Evolutionary conservation across 805 yeast species (phyloP).

Genomic region (Candida insectorum): DNA sequence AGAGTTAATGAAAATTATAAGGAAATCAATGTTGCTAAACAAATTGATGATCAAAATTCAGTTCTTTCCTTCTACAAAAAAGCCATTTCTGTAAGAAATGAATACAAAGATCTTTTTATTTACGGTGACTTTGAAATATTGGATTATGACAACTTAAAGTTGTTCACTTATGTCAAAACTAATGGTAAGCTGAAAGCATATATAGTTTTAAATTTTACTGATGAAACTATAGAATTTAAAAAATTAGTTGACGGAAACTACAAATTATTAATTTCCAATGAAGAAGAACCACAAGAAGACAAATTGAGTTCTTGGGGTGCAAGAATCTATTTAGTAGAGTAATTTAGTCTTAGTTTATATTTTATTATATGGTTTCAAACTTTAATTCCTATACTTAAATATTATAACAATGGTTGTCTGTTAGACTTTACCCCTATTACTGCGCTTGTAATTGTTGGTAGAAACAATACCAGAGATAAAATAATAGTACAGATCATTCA

Average conservation of each 20-base stretch:
- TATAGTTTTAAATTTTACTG: slow-evolving; percentile 43
- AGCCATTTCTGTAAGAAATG: slow-evolving; percentile 42
- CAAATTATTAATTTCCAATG: slow-evolving; percentile 31
- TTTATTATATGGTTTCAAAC: too few relatives aligned
- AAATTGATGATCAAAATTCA: slow-evolving; percentile 45
- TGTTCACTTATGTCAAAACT: slow-evolving; percentile 42
- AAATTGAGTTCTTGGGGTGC: slow-evolving; percentile 44
- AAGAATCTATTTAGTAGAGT: slow-evolving; percentile 27
- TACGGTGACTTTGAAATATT: slow-evolving; percentile 45
- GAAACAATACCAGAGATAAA: too few relatives aligned
- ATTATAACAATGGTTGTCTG: too few relatives aligned
- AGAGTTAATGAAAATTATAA: slow-evolving; percentile 47
- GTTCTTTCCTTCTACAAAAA: slow-evolving; percentile 45
- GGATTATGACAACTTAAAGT: slow-evolving; percentile 40
- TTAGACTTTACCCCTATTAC: too few relatives aligned
- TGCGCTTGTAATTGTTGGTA: too few relatives aligned
- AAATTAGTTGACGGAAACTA: slow-evolving; percentile 24
- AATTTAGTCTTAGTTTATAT: too few relatives aligned
- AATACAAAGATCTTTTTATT: slow-evolving; percentile 39
- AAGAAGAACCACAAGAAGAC: slow-evolving; percentile 15
- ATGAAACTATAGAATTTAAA: slow-evolving; percentile 26
- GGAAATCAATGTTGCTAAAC: slow-evolving; percentile 47
- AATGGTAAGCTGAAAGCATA: slow-evolving; percentile 20
- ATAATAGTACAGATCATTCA: too few relatives aligned
- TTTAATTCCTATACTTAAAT: too few relatives aligned